phyloP scores from a whole-genome alignment of 139 green algal genomes.

The Ettlia oleoabundans region DNA sequence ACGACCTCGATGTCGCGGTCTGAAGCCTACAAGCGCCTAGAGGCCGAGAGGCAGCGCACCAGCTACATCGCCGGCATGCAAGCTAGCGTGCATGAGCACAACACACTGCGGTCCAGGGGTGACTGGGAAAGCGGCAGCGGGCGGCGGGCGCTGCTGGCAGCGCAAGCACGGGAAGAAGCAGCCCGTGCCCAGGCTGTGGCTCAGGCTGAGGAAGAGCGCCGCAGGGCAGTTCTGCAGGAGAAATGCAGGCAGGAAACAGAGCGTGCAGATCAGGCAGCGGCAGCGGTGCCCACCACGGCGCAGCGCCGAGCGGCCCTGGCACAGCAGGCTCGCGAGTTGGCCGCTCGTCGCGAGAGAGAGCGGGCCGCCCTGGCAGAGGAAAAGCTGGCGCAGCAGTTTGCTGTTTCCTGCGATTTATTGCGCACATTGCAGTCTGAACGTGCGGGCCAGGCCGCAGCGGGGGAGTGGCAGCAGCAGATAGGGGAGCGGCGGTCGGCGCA shows the following conservation, averaged over 20 bases:
- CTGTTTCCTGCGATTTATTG: constrained; percentile 39
- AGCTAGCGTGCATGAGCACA: background rate
- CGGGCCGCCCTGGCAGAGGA: constrained; percentile 24
- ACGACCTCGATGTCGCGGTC: background rate
- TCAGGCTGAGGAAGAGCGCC: background rate
- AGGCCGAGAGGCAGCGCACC: background rate
- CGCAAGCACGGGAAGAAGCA: background rate
- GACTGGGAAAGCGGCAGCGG: background rate
- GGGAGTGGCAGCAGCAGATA: constrained; percentile 7
- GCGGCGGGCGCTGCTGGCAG: background rate
- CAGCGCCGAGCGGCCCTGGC: constrained; percentile 38
- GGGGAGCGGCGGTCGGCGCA: constrained; percentile 1
- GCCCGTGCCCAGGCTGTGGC: background rate
- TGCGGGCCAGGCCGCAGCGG: background rate
- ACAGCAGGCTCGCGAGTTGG: constrained; percentile 30
- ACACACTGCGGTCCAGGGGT: background rate
- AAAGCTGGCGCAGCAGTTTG: constrained; percentile 46
- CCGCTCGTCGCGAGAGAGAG: constrained; percentile 33
- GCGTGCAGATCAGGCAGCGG: background rate
- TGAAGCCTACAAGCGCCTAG: background rate
- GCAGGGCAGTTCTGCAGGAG: background rate
- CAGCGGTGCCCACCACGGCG: constrained; percentile 9
- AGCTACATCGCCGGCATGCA: background rate
- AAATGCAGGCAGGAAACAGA: background rate
- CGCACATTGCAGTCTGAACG: constrained; percentile 30